Evolutionary conservation across 1,139 yeast genomes (phyloP).

Genomic region (Sugiyamaella sp.): DNA sequence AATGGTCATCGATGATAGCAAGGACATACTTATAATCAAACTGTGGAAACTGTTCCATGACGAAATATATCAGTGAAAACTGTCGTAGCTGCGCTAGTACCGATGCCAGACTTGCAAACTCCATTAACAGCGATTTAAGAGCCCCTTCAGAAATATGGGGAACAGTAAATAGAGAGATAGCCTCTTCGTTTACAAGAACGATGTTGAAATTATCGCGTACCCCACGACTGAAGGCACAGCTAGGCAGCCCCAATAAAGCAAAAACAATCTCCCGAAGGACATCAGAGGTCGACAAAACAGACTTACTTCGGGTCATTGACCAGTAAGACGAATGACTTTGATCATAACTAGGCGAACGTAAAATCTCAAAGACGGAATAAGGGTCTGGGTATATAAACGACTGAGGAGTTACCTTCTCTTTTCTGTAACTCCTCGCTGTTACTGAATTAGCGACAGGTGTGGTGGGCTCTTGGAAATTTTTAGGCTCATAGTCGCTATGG

Average conservation of each 20-base stretch:
- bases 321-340: slow-evolving; percentile 5
- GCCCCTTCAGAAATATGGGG: slow-evolving; percentile 23
- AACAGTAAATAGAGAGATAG: slow-evolving; percentile 5
- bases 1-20: slow-evolving; percentile 24
- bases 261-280: slow-evolving; percentile 28
- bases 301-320: not conserved
- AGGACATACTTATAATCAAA: slow-evolving; percentile 25
- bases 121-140: slow-evolving; percentile 20
- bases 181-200: slow-evolving; percentile 10
- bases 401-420: not conserved
- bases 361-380: not conserved
- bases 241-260: slow-evolving; percentile 28
- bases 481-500: not conserved
- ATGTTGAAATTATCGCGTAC: slow-evolving; percentile 5
- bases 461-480: not conserved
- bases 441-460: not conserved
- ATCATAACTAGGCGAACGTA: not conserved
- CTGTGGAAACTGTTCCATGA: slow-evolving; percentile 22
- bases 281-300: slow-evolving; percentile 25
- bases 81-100: slow-evolving; percentile 27
- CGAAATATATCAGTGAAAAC: slow-evolving; percentile 23
- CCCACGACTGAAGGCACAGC: slow-evolving; percentile 17
- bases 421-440: not conserved
- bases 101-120: slow-evolving; percentile 25
- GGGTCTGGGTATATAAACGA: slow-evolving; percentile 10